Evolutionary conservation across 2,329 filamentous ascomycete species (phyloP).

Genomic region (Cyclaneusma minus): DNA sequence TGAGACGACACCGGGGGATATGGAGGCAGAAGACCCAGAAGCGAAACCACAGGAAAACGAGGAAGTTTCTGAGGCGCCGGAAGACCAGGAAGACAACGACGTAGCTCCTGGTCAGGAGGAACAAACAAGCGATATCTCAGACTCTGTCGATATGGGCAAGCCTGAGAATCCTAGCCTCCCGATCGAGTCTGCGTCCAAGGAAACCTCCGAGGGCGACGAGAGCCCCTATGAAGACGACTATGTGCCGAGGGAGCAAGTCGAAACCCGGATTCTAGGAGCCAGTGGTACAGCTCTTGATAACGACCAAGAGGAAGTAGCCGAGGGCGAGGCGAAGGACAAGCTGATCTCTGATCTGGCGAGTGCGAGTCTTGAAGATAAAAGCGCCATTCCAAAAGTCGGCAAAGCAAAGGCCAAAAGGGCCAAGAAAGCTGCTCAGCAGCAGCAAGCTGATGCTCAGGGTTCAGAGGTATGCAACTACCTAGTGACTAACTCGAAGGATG

Average conservation of each 20-base stretch:
- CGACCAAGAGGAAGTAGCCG: slow-evolving; percentile 8
- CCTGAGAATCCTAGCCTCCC: too few species aligned
- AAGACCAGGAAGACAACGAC: too few species aligned
- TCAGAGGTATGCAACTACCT: slow-evolving; percentile 6
- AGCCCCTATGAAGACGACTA: slow-evolving; percentile 13
- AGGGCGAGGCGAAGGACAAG: slow-evolving; percentile 7
- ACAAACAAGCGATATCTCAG: too few species aligned
- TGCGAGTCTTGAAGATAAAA: slow-evolving; percentile 8
- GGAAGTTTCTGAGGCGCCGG: slow-evolving; percentile 10
- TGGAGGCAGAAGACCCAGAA: slow-evolving; percentile 10
- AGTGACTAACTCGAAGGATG: slow-evolving; percentile 1
- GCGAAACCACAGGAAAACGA: slow-evolving; percentile 6
- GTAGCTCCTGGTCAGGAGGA: too few species aligned
- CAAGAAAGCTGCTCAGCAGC: slow-evolving; percentile 27
- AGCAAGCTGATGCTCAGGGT: slow-evolving; percentile 7
- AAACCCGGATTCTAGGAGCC: slow-evolving; percentile 9
- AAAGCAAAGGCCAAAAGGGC: slow-evolving; percentile 37
- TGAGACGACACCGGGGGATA: slow-evolving; percentile 6
- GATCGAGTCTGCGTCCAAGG: too few species aligned
- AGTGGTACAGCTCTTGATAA: slow-evolving; percentile 2
- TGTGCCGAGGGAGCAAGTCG: slow-evolving; percentile 14
- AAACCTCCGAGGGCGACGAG: too few species aligned
- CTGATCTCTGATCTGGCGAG: slow-evolving; percentile 1
- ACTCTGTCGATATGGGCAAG: too few species aligned
- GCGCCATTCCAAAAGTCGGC: slow-evolving; percentile 21